These are phyloP conservation scores for Eucalyptus marginata DNA, from an alignment of 345 rosid genomes.

Conservation along the genomic window DNA sequence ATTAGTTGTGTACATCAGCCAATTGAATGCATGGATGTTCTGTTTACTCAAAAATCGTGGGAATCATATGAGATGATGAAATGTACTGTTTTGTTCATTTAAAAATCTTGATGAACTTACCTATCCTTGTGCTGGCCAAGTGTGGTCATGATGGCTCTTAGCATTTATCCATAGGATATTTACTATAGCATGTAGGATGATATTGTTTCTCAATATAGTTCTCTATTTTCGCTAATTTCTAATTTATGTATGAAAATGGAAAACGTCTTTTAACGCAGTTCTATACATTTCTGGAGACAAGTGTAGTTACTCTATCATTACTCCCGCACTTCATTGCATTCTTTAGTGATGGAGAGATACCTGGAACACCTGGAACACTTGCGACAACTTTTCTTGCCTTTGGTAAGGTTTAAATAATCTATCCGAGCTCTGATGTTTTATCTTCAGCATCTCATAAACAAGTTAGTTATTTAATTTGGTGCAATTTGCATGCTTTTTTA, in stretches of 20 bases:
- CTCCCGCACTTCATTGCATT: slow-evolving; percentile 85
- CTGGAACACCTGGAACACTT: slow-evolving; percentile 88
- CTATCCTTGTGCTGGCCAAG: background rate
- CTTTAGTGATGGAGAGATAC: slow-evolving; percentile 91
- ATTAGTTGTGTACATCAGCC: background rate
- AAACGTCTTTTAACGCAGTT: slow-evolving; percentile 40
- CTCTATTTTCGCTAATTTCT: background rate
- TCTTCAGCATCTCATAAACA: background rate
- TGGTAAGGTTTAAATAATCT: slow-evolving; percentile 27
- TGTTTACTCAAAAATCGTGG: background rate
- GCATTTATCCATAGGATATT: background rate
- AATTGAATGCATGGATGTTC: background rate
- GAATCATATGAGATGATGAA: background rate
- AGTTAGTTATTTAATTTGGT: background rate
- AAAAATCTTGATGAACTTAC: background rate
- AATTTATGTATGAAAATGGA: background rate
- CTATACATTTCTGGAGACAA: slow-evolving; percentile 94
- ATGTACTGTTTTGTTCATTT: background rate
- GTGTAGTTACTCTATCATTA: slow-evolving; percentile 66
- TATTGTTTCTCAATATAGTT: background rate
- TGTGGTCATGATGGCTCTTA: background rate
- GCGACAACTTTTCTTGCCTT: slow-evolving; percentile 96
- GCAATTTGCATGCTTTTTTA: background rate
- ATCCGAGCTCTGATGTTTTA: background rate
- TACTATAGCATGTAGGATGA: background rate